Percentiles rank a stretch among this genome's conserved stretches.
These are phyloP conservation scores for Trifolium pratense DNA, from an alignment of 306 rosid genomes.

Conservation along the genomic window DNA sequence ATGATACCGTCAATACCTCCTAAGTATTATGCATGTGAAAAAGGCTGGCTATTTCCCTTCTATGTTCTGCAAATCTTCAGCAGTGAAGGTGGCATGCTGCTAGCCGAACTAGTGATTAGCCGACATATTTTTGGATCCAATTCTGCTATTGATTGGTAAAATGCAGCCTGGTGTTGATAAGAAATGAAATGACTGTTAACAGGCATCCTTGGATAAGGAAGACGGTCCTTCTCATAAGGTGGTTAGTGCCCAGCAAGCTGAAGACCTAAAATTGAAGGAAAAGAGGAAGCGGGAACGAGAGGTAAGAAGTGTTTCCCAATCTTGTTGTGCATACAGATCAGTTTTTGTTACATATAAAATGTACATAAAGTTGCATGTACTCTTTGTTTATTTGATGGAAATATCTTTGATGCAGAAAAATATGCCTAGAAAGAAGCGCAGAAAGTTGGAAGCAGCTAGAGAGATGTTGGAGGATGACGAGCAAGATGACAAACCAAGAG, in stretches of 20 bases:
- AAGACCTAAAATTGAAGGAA: conserved; percentile 79
- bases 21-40: conserved; percentile 1
- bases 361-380: conserved; percentile 9
- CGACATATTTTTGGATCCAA: neutral
- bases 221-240: conserved; percentile 57
- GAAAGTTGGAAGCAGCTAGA: conserved; percentile 93
- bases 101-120: conserved; percentile 15
- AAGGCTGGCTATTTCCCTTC: conserved; percentile 6
- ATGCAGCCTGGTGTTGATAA: conserved; percentile 15
- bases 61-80: conserved; percentile 6
- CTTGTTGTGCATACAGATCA: conserved; percentile 4
- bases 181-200: conserved; percentile 34
- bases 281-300: conserved; percentile 92
- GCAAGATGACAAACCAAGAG: conserved; percentile 51
- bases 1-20: neutral
- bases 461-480: conserved; percentile 91
- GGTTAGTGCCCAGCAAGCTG: conserved; percentile 84
- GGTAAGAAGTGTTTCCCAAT: conserved; percentile 47
- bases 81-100: neutral
- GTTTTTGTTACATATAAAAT: neutral
- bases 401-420: conserved; percentile 61
- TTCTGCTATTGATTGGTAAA: conserved; percentile 24
- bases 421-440: conserved; percentile 88
- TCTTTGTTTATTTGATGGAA: conserved; percentile 17
- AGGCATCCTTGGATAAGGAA: conserved; percentile 65